Percentiles rank a stretch among this genome's conserved stretches.
phyloP scores from a whole-genome alignment of 1,139 yeast species.

The Torulaspora globosa region DNA sequence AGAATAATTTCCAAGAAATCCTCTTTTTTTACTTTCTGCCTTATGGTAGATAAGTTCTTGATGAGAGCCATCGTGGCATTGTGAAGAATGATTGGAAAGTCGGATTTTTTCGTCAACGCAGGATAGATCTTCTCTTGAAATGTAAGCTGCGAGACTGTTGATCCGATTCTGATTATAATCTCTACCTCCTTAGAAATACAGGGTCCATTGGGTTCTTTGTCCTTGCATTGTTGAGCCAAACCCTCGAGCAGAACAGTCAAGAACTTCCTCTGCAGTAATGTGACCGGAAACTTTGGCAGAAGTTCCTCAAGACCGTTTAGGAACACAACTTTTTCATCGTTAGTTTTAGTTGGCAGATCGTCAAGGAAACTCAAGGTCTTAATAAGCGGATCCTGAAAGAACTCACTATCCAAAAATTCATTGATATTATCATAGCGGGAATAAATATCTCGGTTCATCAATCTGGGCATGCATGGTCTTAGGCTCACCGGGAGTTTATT shows the following conservation, averaged over 20 bases:
- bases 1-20: conserved; percentile 43
- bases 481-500: conserved; percentile 46
- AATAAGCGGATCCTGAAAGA: conserved; percentile 68
- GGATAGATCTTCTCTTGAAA: conserved; percentile 71
- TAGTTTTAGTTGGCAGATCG: conserved; percentile 71
- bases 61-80: conserved; percentile 53
- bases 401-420: conserved; percentile 33
- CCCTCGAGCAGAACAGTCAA: conserved; percentile 62
- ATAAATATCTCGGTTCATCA: conserved; percentile 40
- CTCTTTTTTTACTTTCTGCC: conserved; percentile 45
- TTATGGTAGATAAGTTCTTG: conserved; percentile 51
- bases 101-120: conserved; percentile 33
- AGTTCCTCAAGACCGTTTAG: conserved; percentile 59
- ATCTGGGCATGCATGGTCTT: conserved; percentile 38
- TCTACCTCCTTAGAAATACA: conserved; percentile 54
- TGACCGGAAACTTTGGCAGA: conserved; percentile 64
- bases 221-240: conserved; percentile 31
- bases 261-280: conserved; percentile 66
- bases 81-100: conserved; percentile 42
- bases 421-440: conserved; percentile 35
- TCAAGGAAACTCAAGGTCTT: conserved; percentile 81
- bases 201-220: conserved; percentile 39
- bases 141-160: conserved; percentile 64
- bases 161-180: conserved; percentile 62
- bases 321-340: conserved; percentile 65